phyloP scores from a whole-genome alignment of 441 rosid species.

The Populus tomentosa region DNA sequence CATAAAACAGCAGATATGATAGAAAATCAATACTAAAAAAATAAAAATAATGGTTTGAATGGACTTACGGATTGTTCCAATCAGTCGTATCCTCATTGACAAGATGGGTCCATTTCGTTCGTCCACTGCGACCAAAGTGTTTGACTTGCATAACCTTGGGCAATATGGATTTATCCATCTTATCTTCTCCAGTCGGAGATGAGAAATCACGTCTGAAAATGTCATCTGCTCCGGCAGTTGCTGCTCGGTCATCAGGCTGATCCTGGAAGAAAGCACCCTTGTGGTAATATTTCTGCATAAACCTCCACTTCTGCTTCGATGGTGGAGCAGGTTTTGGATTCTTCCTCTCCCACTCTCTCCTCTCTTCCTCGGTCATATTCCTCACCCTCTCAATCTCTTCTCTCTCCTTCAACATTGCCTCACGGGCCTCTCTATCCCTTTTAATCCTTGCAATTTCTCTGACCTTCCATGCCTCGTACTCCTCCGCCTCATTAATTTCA shows the following conservation, averaged over 20 bases:
- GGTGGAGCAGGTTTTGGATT: conserved; percentile 57
- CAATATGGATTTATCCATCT: conserved; percentile 71
- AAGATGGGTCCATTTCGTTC: conserved; percentile 96
- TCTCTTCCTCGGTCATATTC: conserved; percentile 94
- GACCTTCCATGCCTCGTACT: conserved; percentile 88
- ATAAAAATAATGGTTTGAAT: neutral
- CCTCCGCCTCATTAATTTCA: conserved; percentile 85
- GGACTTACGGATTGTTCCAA: conserved; percentile 87
- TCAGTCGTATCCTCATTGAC: conserved; percentile 88
- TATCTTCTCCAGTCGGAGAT: conserved; percentile 93
- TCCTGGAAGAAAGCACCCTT: conserved; percentile 89
- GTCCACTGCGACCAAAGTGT: conserved; percentile 93
- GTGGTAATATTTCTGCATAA: conserved; percentile 92
- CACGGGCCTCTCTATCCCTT: conserved; percentile 72
- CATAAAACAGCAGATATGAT: neutral
- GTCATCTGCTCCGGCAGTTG: conserved; percentile 44
- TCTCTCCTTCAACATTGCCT: conserved; percentile 73
- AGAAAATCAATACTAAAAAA: neutral
- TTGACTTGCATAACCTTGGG: conserved; percentile 97
- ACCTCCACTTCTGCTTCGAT: conserved; percentile 79
- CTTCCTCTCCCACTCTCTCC: conserved; percentile 92
- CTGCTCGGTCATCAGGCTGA: conserved; percentile 53
- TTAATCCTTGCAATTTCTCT: conserved; percentile 70
- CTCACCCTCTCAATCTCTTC: conserved; percentile 88
- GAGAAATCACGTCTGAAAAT: conserved; percentile 71